Evolutionary conservation across 2,329 filamentous ascomycete genomes (phyloP), one percentile per base, ranked within the genome.

Genomic region (Xylaria sp.): DNA sequence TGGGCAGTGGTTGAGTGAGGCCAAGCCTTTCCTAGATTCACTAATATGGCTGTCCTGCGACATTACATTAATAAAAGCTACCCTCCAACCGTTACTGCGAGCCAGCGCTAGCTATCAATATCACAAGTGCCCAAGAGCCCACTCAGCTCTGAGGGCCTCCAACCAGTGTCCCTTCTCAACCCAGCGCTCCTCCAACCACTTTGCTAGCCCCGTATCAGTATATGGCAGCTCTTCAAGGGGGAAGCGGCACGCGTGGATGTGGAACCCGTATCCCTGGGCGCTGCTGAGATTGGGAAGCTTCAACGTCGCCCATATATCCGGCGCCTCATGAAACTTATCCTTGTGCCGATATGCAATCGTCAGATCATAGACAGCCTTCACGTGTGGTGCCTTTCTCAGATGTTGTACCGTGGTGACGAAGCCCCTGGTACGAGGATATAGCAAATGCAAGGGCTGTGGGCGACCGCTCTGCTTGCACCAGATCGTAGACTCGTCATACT

Each of bases 361-460:
- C 45, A 84, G 69, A 63, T 84, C 79, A 67, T 84, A 83, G 18
- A 83, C 76, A 7, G 80, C 79, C 61, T 76, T 79, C 43, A 83
- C 71, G 43, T 83, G 79, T 16, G 76, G 70, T 16, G 78, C 73
- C 52, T 74, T 72, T 42, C 79, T 71, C 48, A 87, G 71, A 52
- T 83, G 78, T 65, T 82, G 78, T 9, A 86, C 80, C 1, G 79
- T 83, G 22, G 81, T 77, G 44, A 85, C 74, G 66, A 87, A 87
- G 46, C 83, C 83, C 66, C 82, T 85, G 18, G 78, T 84, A 26
- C 82, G 77, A 19, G 83, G 83, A 61, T 85, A 85, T 17, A 87
- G 75, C 11, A 84, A 74, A 67, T 87, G 80, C 67, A 75, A 74
- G 6, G 81, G 82, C 57, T 83, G 74, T 2, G 77, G 76, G 43